Evolutionary conservation across 768 basidiomycete genomes (phyloP).

Genomic region (Sistotremastrum suecicum): DNA sequence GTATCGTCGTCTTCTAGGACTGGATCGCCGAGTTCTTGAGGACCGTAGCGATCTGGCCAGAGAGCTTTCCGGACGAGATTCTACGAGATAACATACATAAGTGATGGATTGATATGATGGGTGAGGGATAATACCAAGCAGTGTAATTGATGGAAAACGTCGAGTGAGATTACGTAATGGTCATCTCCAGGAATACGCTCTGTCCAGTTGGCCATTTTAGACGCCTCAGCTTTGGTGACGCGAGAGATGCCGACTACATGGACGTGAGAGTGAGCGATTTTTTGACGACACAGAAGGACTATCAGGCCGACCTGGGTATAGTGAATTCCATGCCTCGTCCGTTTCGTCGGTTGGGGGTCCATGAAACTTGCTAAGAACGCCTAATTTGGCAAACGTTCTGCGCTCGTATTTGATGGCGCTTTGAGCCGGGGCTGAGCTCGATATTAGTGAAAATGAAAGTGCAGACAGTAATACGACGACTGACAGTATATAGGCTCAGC

Average conservation of each 20-base stretch:
- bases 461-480: too few relatives aligned
- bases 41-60: neutral
- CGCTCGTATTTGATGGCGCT: constrained; percentile 8
- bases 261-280: too few relatives aligned
- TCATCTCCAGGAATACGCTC: constrained; percentile 11
- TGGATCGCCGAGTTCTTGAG: too few relatives aligned
- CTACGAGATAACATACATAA: neutral
- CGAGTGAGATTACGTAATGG: constrained; percentile 11
- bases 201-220: constrained; percentile 11
- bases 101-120: neutral
- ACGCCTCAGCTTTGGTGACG: constrained; percentile 11
- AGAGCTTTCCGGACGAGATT: constrained; percentile 1
- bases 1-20: too few relatives aligned
- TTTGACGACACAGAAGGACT: neutral
- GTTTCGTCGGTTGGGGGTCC: constrained; percentile 10
- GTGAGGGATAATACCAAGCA: constrained; percentile 10
- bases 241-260: constrained; percentile 11
- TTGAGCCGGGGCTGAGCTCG: constrained; percentile 9
- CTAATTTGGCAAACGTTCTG: constrained; percentile 3
- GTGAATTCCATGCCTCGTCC: constrained; percentile 11
- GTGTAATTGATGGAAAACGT: constrained; percentile 18
- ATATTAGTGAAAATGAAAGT: too few relatives aligned
- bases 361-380: constrained; percentile 4
- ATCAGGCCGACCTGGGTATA: constrained; percentile 7
- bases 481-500: too few relatives aligned